A percentile compares a stretch with the other conserved stretches of the same genome.
Evolutionary conservation across 2,329 filamentous ascomycete genomes (phyloP).

Genomic region (Botryotinia convoluta): DNA sequence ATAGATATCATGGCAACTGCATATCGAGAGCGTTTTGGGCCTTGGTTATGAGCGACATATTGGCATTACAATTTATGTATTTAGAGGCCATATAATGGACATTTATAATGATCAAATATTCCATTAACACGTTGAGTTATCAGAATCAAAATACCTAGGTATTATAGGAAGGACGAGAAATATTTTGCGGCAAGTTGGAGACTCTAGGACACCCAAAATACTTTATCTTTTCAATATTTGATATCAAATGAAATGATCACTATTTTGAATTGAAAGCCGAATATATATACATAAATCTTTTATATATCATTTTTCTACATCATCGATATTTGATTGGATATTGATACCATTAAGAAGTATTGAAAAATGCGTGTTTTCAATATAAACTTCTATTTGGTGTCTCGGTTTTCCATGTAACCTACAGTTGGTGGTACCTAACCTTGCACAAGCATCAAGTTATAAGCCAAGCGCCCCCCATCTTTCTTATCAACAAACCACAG

Average conservation of each 20-base stretch:
- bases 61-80: not conserved
- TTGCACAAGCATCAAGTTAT: not conserved
- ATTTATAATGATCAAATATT: not conserved
- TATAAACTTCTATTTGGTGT: not conserved
- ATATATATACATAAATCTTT: not conserved
- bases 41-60: not conserved
- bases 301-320: not conserved
- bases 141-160: not conserved
- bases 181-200: not conserved
- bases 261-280: not conserved
- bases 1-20: not conserved
- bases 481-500: not conserved
- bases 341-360: not conserved
- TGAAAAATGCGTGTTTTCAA: not conserved
- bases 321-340: not conserved
- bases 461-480: not conserved
- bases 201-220: not conserved
- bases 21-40: not conserved
- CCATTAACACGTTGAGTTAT: not conserved
- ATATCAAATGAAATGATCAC: not conserved
- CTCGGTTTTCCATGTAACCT: not conserved
- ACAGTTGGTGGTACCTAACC: not conserved
- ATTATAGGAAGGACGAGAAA: not conserved
- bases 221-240: not conserved
- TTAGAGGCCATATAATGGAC: not conserved